Conservation (phyloP, 2,329 filamentous ascomycete genomes). For the Sclerotinia nivalis region DNA sequence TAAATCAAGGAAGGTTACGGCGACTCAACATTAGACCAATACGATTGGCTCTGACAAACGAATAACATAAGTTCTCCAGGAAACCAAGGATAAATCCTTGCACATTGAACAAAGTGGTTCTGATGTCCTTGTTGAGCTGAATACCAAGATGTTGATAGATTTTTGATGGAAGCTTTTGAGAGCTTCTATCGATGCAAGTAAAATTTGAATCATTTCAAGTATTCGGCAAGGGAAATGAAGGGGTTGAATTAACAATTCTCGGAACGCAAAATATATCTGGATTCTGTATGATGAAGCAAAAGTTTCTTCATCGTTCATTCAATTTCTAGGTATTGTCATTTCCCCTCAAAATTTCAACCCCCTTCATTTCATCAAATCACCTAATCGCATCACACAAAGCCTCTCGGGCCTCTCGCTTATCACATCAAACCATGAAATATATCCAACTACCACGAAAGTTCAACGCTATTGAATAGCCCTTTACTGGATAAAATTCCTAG, state of each 20-base stretch:
- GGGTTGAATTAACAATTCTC: not conserved
- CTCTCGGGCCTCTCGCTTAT: not conserved
- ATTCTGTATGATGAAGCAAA: not conserved
- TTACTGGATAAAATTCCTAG: not conserved
- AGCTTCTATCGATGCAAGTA: not conserved
- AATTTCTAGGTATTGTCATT: not conserved
- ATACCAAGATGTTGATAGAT: not conserved
- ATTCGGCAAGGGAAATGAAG: not conserved
- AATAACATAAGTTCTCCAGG: not conserved
- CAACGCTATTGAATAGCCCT: not conserved
- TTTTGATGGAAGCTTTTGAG: not conserved
- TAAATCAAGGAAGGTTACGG: constrained; percentile 14
- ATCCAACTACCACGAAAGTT: not conserved
- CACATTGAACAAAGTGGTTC: not conserved
- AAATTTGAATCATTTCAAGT: too few species aligned
- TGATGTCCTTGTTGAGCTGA: constrained; percentile 15
- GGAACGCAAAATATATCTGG: not conserved
- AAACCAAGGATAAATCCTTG: constrained; percentile 16
- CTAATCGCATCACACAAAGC: not conserved
- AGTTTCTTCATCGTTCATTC: not conserved
- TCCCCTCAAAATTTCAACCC: not conserved
- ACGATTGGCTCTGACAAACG: not conserved
- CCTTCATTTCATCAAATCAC: not conserved
- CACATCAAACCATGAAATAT: not conserved
- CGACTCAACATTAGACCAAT: not conserved